Evolutionary conservation across 225 moss, liverwort and hornwort species (phyloP).

Genomic region (Ulota crispa): DNA sequence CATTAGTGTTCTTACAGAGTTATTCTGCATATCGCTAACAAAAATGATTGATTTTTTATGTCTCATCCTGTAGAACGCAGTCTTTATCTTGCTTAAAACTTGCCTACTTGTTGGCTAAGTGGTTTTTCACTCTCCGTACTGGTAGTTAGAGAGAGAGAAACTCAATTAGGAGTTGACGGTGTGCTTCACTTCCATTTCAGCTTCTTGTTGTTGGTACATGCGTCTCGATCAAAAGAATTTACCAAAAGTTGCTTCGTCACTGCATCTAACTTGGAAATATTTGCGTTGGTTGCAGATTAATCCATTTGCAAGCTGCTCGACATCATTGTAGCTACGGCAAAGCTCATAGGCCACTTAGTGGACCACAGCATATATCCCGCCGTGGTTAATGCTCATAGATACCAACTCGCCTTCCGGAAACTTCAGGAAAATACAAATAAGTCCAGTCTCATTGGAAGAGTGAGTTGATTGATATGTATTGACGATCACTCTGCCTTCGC

Average conservation of each 20-base stretch:
- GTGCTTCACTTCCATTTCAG: neutral
- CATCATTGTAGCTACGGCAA: neutral
- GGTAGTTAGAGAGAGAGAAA: neutral
- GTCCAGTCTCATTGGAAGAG: neutral
- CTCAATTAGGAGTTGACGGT: neutral
- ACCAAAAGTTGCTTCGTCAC: neutral
- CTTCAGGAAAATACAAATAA: neutral
- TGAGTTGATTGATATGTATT: neutral
- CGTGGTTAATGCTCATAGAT: neutral
- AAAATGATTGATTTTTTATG: neutral
- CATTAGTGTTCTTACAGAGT: neutral
- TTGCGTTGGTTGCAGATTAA: constrained; percentile 16
- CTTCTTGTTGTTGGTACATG: neutral
- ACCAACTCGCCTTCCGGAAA: neutral
- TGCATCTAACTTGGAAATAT: neutral
- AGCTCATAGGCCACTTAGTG: neutral
- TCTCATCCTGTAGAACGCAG: neutral
- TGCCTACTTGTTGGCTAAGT: neutral
- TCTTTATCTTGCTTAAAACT: neutral
- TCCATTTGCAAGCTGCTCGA: neutral
- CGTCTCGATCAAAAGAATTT: neutral
- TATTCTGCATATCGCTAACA: neutral
- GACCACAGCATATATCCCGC: neutral
- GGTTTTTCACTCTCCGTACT: neutral
- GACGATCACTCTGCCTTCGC: neutral